Conservation (phyloP, 169 alveolate genomes). For the Eimeria zaria region DNA sequence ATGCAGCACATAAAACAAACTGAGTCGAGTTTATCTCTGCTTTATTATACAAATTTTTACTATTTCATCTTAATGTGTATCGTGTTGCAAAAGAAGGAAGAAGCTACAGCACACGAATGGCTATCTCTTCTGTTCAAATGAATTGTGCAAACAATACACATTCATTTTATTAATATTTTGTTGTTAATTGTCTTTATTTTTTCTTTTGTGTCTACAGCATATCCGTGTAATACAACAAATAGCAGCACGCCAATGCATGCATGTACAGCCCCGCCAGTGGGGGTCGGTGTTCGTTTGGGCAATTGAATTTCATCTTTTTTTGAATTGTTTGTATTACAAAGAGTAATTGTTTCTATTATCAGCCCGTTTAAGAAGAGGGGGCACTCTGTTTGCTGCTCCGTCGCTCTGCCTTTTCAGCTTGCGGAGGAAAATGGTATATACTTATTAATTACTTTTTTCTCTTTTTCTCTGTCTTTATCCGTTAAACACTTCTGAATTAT, state of each 20-base stretch:
- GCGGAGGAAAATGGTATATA: neutral
- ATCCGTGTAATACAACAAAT: too few relatives aligned
- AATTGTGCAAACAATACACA: too few relatives aligned
- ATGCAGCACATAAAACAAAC: too few relatives aligned
- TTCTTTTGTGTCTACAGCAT: too few relatives aligned
- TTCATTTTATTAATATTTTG: too few relatives aligned
- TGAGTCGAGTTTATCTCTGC: too few relatives aligned
- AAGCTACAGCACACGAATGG: too few relatives aligned
- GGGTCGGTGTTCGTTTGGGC: neutral
- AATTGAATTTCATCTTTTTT: neutral
- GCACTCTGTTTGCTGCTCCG: neutral
- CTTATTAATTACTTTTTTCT: neutral
- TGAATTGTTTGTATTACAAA: neutral
- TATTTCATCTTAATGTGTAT: too few relatives aligned
- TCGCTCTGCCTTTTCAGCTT: neutral
- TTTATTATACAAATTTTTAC: too few relatives aligned
- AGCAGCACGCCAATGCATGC: conserved; percentile 14
- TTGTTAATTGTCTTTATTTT: too few relatives aligned
- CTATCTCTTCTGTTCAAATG: too few relatives aligned
- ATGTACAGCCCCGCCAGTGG: conserved; percentile 41
- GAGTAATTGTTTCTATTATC: neutral
- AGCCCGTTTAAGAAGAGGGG: neutral
- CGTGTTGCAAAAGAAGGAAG: too few relatives aligned
- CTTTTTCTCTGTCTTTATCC: neutral
- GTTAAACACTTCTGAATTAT: neutral